Evolutionary conservation across 1,139 yeast genomes (phyloP), one percentile per base, ranked within the genome.

Genomic region (Yamadazyma diospyri): DNA sequence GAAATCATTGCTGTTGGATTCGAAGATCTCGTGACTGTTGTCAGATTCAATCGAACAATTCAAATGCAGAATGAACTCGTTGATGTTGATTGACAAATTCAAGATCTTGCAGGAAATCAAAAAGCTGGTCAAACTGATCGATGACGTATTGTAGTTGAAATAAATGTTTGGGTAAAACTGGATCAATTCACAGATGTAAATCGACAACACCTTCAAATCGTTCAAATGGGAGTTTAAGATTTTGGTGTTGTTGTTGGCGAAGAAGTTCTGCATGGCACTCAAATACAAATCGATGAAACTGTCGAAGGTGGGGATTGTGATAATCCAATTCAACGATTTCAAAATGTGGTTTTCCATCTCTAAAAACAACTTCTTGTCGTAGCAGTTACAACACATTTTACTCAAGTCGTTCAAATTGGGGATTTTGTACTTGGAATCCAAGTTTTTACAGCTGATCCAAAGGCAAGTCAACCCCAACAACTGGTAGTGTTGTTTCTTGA

Each of bases 401-500:
- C 79, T 60, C 40, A 76, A 63, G 45, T 75, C 78, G 43, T 70
- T 69, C 40, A 77, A 55, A 14, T 76, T 62, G 18, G 87, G 85
- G 30, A 80, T 74, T 50, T 76, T 76, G 45, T 73, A 73, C 57
- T 83, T 83, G 36, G 78, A 67, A 51, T 82, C 92, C 55, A 76
- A 67, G 53, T 75, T 80, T 58, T 83, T 83, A 42, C 87, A 76
- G 27, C 84, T 72, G 33, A 81, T 72, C 94, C 92, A 83, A 32
- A 83, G 61, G 41, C 85, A 72, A 17, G 87, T 77, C 39, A 82
- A 65, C 3, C 88, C 89, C 39, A 81, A 61, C 40, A 82, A 60
- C 50, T 81, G 86, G 52, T 76, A 81, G 50, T 78, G 81, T 42
- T 66, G 68, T 40, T 70, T 69, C 50, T 69, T 69, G 36, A 76